Evolutionary conservation across 1,284 basidiomycete species (phyloP).

Genomic region (Tremellales sp.): DNA sequence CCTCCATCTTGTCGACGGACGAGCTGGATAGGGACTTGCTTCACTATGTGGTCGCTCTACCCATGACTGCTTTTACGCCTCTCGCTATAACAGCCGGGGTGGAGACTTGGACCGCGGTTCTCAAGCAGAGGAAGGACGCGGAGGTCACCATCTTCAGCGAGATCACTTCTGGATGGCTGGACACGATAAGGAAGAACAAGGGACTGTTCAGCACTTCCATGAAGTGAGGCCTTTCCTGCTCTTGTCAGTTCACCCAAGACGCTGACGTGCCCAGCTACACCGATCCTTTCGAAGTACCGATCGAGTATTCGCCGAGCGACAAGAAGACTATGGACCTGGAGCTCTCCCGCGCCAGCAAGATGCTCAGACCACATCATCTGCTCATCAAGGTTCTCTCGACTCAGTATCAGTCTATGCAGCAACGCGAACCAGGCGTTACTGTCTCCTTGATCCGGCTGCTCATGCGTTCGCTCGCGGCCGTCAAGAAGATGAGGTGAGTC

Average conservation of each 20-base stretch:
- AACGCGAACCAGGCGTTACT: conserved; percentile 79
- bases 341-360: conserved; percentile 63
- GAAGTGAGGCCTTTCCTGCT: conserved; percentile 63
- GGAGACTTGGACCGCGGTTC: conserved; percentile 96
- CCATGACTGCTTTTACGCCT: conserved; percentile 85
- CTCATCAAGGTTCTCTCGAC: conserved; percentile 88
- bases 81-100: conserved; percentile 79
- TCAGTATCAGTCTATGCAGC: conserved; percentile 87
- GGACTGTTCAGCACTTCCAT: conserved; percentile 77
- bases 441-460: conserved; percentile 77
- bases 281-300: conserved; percentile 81
- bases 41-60: conserved; percentile 80
- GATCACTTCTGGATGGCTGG: conserved; percentile 80
- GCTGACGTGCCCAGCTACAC: conserved; percentile 58
- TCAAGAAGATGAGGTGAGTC: conserved; percentile 66
- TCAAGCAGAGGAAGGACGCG: conserved; percentile 74
- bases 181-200: conserved; percentile 68
- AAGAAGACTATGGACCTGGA: conserved; percentile 76
- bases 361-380: conserved; percentile 77
- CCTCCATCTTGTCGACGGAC: conserved; percentile 66
- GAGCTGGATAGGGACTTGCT: conserved; percentile 82
- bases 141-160: conserved; percentile 78
- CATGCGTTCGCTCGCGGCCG: conserved; percentile 67
- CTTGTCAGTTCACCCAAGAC: neutral
- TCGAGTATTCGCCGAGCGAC: conserved; percentile 88